These are phyloP conservation scores for Amphirosellinia nigrospora DNA, from an alignment of 495 filamentous ascomycete species.

Conservation along the genomic window DNA sequence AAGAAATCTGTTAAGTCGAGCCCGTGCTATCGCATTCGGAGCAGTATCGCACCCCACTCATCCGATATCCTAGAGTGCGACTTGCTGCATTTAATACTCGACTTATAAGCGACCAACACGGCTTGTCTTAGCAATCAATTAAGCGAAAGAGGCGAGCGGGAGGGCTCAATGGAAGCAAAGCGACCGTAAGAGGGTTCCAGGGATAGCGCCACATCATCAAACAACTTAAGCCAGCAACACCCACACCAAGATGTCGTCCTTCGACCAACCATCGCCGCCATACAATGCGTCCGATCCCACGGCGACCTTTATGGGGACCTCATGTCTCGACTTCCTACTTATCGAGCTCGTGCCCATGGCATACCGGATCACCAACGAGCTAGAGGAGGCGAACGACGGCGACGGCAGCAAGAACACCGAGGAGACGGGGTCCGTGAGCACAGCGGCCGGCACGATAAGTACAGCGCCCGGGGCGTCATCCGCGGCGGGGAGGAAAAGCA, in stretches of 20 bases:
- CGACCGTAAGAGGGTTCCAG: background rate
- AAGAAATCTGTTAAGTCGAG: background rate
- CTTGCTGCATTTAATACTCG: background rate
- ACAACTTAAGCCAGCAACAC: background rate
- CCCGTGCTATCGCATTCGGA: background rate
- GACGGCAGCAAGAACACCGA: slow-evolving; percentile 18
- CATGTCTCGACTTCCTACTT: slow-evolving; percentile 88
- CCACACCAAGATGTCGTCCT: slow-evolving; percentile 66
- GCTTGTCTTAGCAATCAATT: background rate
- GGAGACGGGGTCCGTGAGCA: slow-evolving; percentile 27
- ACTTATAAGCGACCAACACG: background rate
- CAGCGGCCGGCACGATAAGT: slow-evolving; percentile 38
- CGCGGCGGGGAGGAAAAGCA: slow-evolving; percentile 31
- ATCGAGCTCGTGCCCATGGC: slow-evolving; percentile 97
- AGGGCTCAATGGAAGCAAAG: background rate
- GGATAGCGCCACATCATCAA: background rate
- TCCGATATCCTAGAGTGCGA: background rate
- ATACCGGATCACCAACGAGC: slow-evolving; percentile 72
- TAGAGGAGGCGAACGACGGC: slow-evolving; percentile 51
- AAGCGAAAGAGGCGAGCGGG: background rate
- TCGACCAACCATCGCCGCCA: slow-evolving; percentile 71
- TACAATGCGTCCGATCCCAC: slow-evolving; percentile 77
- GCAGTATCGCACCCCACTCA: background rate
- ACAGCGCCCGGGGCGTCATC: slow-evolving; percentile 24
- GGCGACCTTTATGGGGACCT: slow-evolving; percentile 76